These are phyloP conservation scores for Ceratocystis destructans DNA, from an alignment of 2,329 filamentous ascomycete genomes.

Conservation along the genomic window DNA sequence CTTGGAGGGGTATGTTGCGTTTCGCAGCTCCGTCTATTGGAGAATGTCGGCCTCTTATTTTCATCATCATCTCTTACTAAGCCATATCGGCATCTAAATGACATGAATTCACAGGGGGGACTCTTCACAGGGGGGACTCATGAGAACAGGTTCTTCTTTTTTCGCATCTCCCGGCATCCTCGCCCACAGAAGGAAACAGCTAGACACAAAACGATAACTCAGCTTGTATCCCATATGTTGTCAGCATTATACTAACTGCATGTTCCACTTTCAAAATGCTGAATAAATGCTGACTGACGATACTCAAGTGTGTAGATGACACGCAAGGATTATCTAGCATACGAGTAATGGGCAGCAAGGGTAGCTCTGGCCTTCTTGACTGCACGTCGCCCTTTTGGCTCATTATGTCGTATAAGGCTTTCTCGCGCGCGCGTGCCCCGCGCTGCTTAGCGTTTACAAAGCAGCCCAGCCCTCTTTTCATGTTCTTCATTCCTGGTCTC, in stretches of 20 bases:
- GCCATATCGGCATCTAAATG: background rate
- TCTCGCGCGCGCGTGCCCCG: background rate
- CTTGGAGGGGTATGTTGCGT: background rate
- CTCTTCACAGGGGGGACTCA: background rate
- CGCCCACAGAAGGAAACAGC: too few relatives aligned
- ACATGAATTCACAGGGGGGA: background rate
- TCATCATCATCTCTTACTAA: background rate
- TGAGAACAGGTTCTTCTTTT: background rate
- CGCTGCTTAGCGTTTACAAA: background rate
- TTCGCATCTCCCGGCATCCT: background rate
- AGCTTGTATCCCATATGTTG: background rate
- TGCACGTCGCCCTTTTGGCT: background rate
- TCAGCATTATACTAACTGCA: background rate
- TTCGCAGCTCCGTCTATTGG: background rate
- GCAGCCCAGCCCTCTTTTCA: background rate
- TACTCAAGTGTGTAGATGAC: background rate
- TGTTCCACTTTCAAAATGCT: constrained; percentile 5
- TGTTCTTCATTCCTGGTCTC: background rate
- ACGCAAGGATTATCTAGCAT: background rate
- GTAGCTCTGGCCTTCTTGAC: background rate
- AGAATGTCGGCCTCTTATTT: background rate
- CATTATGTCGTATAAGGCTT: background rate
- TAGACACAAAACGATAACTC: background rate
- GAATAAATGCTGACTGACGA: constrained; percentile 16
- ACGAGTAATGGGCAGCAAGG: background rate